These are phyloP conservation scores for Paramyrothecium sp. DNA, from an alignment of 2,329 filamentous ascomycete species.

Conservation along the genomic window DNA sequence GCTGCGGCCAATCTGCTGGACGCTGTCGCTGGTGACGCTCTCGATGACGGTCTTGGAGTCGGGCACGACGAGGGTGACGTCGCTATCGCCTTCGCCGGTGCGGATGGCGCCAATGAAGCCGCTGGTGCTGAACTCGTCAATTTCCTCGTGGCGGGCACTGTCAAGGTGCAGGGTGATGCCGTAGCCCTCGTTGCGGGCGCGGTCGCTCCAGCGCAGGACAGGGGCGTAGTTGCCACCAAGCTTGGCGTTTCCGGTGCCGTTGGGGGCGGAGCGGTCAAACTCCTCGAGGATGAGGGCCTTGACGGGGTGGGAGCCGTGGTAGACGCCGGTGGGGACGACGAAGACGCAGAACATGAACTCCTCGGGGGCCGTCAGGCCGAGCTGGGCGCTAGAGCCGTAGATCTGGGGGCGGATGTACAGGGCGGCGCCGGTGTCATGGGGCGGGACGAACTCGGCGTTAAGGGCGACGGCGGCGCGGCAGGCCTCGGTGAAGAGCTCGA, in stretches of 20 bases:
- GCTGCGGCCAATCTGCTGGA: constrained; percentile 71
- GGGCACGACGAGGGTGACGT: constrained; percentile 77
- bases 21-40: constrained; percentile 78
- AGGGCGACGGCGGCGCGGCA: constrained; percentile 79
- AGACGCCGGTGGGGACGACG: constrained; percentile 88
- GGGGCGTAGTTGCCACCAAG: constrained; percentile 95
- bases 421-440: constrained; percentile 81
- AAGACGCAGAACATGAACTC: constrained; percentile 92
- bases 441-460: constrained; percentile 90
- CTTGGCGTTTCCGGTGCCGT: constrained; percentile 89
- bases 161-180: constrained; percentile 96
- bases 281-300: constrained; percentile 85
- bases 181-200: constrained; percentile 73
- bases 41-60: constrained; percentile 86
- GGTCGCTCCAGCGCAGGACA: constrained; percentile 83
- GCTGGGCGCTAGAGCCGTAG: constrained; percentile 83
- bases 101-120: constrained; percentile 82
- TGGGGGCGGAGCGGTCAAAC: constrained; percentile 90
- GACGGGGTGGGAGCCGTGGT: constrained; percentile 88
- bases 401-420: constrained; percentile 91
- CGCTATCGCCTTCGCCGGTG: constrained; percentile 51
- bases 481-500: constrained; percentile 71
- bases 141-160: constrained; percentile 75
- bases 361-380: constrained; percentile 82
- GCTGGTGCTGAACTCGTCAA: constrained; percentile 95